Base-by-base conservation (phyloP, 805 yeast species). In the Candida hungchunana region DNA sequence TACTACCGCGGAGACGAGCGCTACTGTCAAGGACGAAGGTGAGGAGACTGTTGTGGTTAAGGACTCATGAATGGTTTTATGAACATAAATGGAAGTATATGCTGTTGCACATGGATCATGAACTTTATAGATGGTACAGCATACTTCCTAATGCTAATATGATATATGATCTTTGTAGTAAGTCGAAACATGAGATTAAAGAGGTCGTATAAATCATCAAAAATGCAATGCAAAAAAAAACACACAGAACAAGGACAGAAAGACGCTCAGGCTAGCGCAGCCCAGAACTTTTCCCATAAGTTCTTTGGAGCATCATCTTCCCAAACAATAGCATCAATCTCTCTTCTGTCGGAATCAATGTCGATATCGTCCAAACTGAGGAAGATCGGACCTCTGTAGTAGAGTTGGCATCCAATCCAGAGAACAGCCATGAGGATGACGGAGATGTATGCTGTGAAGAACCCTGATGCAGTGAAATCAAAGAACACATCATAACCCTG, bases 361-460 rank as follows among this genome's bases (percentile, higher is more conserved):
- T 51, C 56, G 26, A 50, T 44, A 8, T 47, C 44, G n/a, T 50
- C 47, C 18, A 51, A 18, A 2, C 43, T 19, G n/a, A 47, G 29
- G 43, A 75, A 57, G 34, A 71, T 54, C 4, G 74, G 64, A 17
- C 69, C 66, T 37, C 70, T 69, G 59, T 65, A 77, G 52, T 63
- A 69, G 14, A 71, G 36, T 47, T 79, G 84, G 53, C 77, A 70
- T 8, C 68, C 69, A 6, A 70, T 40, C 79, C 79, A 85, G 8
- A 73, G 48, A 9, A 64, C 69, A 21, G 68, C 63, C 60, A 79
- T 79, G 33, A 81, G 59, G 39, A 82, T 68, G 14, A 81, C 64
- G n/a, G 90, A 82, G 34, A 85, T 63, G 53, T 85, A 85, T n/a
- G 83, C 74, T 18, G 85, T 75, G 56, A 83, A 74, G 64, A 85